phyloP scores from a whole-genome alignment of 2,329 filamentous ascomycete species.

The Colletotrichum sp. region DNA sequence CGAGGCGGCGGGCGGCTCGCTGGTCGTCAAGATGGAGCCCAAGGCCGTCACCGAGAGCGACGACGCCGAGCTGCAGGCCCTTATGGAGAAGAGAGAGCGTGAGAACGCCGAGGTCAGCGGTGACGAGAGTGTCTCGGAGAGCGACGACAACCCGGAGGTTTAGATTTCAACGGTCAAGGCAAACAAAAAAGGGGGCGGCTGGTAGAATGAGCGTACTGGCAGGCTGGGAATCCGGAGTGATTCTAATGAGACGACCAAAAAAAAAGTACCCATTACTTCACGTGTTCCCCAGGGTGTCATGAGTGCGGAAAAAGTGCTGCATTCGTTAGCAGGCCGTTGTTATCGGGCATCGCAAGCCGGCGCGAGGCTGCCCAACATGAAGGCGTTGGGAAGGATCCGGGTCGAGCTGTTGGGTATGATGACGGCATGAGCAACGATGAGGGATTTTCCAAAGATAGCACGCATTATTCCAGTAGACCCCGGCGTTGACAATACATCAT shows the following conservation, averaged over 20 bases:
- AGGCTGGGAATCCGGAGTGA: constrained; percentile 14
- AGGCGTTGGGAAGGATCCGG: neutral
- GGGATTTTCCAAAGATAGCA: neutral
- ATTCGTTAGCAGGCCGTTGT: neutral
- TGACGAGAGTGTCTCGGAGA: constrained; percentile 95
- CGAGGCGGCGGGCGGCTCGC: constrained; percentile 75
- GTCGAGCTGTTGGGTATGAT: neutral
- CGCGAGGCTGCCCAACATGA: neutral
- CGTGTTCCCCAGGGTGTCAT: neutral
- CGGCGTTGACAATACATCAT: neutral
- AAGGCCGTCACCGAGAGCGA: constrained; percentile 99
- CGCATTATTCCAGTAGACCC: neutral
- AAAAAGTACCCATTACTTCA: constrained; percentile 7
- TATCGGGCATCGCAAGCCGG: neutral
- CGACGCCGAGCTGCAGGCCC: constrained; percentile 92
- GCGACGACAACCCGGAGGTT: constrained; percentile 73
- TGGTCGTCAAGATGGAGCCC: constrained; percentile 96
- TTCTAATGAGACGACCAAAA: constrained; percentile 22
- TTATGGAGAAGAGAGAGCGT: constrained; percentile 98
- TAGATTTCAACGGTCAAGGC: constrained; percentile 8
- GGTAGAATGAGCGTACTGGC: constrained; percentile 23
- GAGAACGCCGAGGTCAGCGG: constrained; percentile 98
- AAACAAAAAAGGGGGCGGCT: constrained; percentile 19
- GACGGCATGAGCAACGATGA: neutral
- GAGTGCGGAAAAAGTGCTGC: neutral